Percentiles rank a stretch among this genome's conserved stretches.
Conservation (phyloP, 495 filamentous ascomycete genomes). For the Podospora sp. region DNA sequence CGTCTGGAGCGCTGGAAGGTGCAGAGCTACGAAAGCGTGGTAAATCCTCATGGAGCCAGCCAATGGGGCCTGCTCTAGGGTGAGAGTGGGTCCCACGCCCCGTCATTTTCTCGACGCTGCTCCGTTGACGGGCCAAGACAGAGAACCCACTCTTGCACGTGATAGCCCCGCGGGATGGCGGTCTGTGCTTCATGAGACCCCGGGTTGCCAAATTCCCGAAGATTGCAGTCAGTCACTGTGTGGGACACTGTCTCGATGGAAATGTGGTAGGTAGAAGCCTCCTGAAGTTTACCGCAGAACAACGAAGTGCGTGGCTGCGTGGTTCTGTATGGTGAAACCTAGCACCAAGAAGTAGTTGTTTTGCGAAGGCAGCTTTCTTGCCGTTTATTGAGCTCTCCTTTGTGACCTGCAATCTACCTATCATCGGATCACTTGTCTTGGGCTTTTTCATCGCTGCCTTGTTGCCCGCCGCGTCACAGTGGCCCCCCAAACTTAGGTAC, state of each 20-base stretch:
- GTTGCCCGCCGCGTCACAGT: not conserved
- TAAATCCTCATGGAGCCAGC: no score
- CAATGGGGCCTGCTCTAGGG: no score
- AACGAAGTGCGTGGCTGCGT: not conserved
- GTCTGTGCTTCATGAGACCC: slow-evolving; percentile 14
- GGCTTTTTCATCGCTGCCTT: slow-evolving; percentile 14
- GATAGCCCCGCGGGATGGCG: not conserved
- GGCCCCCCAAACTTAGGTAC: slow-evolving; percentile 23
- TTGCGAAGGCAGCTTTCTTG: not conserved
- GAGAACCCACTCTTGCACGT: slow-evolving; percentile 10
- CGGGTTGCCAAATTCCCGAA: slow-evolving; percentile 18
- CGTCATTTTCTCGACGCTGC: no score
- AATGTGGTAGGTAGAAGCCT: slow-evolving; percentile 3
- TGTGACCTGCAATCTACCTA: not conserved
- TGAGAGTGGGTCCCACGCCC: no score
- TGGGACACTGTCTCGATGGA: not conserved
- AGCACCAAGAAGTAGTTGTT: not conserved
- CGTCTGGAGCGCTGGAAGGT: no score
- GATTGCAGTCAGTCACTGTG: not conserved
- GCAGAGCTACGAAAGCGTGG: no score
- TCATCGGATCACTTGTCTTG: not conserved
- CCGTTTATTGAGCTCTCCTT: not conserved
- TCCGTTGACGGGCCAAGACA: no score
- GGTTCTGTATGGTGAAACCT: not conserved
- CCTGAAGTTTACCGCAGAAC: not conserved